Base-by-base conservation (phyloP, 139 green algal genomes). In the Edaphochlamys debaryana region DNA sequence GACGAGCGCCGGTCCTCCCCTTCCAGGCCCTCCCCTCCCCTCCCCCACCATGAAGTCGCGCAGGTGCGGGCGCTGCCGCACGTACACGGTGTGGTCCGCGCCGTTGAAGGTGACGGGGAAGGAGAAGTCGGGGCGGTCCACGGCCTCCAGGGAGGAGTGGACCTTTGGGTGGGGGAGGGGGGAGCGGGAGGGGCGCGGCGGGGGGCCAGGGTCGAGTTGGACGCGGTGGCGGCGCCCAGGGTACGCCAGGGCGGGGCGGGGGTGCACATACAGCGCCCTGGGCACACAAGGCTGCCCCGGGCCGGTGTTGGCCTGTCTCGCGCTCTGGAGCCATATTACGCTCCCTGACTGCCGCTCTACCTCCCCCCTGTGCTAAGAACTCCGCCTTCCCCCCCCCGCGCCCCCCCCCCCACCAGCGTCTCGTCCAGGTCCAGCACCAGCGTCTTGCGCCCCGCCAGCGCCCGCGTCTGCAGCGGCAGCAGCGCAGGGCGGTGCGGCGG, bases 381-480 rank as follows among this genome's bases (percentile, higher is more conserved):
- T n/a, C n/a, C n/a, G n/a, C n/a, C n/a, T n/a, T n/a, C n/a, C n/a
- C 41, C 68, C 25, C 40, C 6, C 40, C 27, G 1, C 68, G 13
- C 40, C 29, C 68, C 68, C 40, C 22, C 41, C 45, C 69, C 7
- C 58, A 99, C 97, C 41, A 99, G 89, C 64, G 97, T 99, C 82
- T 99, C 97, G 85, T 99, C 97, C 70, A 99, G 89, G 83, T 99
- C 97, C 42, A 99, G 91, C 67, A 99, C 93, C 45, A 97, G 91
- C 0, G 87, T 94, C 80, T 97, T 98, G 66, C 91, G 67, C 20
- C 40, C n/a, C 63, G 77, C 84, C 67, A 67, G 84, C 30, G 82
- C n/a, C 20, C 87, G 79, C 30, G 87, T 87, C 79, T 87, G 69
- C 6, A 4, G 37, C 3, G 87, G 87, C 67, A 91, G 68, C 58